Percentiles rank a stretch among this genome's conserved stretches.
phyloP scores from a whole-genome alignment of 2,329 filamentous ascomycete species.

The Triangularia verruculosa region DNA sequence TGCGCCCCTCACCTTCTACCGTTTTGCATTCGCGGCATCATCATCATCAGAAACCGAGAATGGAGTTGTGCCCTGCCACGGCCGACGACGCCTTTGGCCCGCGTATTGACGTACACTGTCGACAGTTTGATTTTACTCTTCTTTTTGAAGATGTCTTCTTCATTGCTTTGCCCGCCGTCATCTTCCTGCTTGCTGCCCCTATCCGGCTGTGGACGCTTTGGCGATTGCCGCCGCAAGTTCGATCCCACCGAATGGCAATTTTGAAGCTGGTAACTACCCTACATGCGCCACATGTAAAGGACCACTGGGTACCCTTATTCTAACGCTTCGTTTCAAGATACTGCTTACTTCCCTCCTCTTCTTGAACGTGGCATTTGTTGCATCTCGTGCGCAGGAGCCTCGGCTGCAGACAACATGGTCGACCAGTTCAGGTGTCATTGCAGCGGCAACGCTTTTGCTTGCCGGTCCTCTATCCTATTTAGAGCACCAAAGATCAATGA shows the following conservation, averaged over 20 bases:
- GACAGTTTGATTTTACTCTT: slow-evolving; percentile 18
- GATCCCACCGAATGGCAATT: background rate
- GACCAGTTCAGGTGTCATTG: too few species aligned
- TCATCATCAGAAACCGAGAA: background rate
- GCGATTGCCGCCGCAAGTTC: background rate
- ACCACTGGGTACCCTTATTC: background rate
- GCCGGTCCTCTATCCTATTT: too few species aligned
- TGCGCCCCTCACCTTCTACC: too few species aligned
- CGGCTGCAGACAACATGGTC: too few species aligned
- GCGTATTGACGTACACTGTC: slow-evolving; percentile 12
- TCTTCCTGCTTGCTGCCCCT: slow-evolving; percentile 10
- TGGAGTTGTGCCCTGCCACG: slow-evolving; percentile 2
- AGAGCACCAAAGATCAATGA: too few species aligned
- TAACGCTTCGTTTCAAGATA: too few species aligned
- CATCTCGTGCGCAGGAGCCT: too few species aligned
- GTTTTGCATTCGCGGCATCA: too few species aligned
- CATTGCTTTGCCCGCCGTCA: slow-evolving; percentile 6
- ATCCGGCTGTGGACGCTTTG: background rate
- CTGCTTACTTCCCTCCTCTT: background rate
- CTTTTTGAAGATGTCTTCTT: slow-evolving; percentile 18
- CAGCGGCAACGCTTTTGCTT: too few species aligned
- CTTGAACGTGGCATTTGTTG: too few species aligned
- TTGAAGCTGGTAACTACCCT: background rate
- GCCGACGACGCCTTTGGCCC: slow-evolving; percentile 14
- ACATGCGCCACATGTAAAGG: too few species aligned